Percentiles rank a stretch among this genome's conserved stretches.
phyloP scores from a whole-genome alignment of 179 eudicot species.

The Vitellaria paradoxa region DNA sequence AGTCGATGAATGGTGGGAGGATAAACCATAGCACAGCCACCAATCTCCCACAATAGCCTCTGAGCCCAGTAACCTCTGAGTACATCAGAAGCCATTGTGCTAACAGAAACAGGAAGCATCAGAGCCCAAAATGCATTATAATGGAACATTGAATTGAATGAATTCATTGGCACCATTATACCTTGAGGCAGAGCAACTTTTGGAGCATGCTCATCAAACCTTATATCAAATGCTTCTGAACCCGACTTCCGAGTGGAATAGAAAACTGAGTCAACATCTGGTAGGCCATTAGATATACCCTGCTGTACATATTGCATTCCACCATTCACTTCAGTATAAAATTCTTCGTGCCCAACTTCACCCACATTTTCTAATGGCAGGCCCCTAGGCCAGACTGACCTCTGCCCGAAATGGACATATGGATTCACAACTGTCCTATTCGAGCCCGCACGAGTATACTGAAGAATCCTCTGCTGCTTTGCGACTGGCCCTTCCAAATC shows the following conservation, averaged over 20 bases:
- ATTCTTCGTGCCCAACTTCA: slow-evolving; percentile 77
- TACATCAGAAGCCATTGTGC: slow-evolving; percentile 93
- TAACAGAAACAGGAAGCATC: slow-evolving; percentile 96
- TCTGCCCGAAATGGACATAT: slow-evolving; percentile 88
- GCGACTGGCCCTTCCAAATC: slow-evolving; percentile 70
- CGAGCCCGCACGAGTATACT: slow-evolving; percentile 65
- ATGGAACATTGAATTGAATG: slow-evolving; percentile 84
- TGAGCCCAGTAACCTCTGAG: slow-evolving; percentile 94
- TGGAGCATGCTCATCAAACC: slow-evolving; percentile 70
- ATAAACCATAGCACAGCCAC: slow-evolving; percentile 81
- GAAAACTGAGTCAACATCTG: slow-evolving; percentile 93
- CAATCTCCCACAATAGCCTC: slow-evolving; percentile 90
- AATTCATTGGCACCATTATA: slow-evolving; percentile 80
- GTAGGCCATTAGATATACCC: slow-evolving; percentile 90
- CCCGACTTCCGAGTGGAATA: slow-evolving; percentile 76
- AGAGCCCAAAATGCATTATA: slow-evolving; percentile 87
- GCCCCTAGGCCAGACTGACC: slow-evolving; percentile 98
- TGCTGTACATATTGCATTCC: slow-evolving; percentile 92
- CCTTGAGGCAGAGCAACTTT: slow-evolving; percentile 94
- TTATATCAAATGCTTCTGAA: slow-evolving; percentile 76
- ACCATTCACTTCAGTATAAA: slow-evolving; percentile 70
- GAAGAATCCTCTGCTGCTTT: slow-evolving; percentile 70
- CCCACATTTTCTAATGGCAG: slow-evolving; percentile 93
- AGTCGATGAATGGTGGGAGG: slow-evolving; percentile 81
- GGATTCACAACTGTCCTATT: slow-evolving; percentile 93